Evolutionary conservation across 2,329 filamentous ascomycete genomes (phyloP).

Genomic region (Hypocrella siamensis): DNA sequence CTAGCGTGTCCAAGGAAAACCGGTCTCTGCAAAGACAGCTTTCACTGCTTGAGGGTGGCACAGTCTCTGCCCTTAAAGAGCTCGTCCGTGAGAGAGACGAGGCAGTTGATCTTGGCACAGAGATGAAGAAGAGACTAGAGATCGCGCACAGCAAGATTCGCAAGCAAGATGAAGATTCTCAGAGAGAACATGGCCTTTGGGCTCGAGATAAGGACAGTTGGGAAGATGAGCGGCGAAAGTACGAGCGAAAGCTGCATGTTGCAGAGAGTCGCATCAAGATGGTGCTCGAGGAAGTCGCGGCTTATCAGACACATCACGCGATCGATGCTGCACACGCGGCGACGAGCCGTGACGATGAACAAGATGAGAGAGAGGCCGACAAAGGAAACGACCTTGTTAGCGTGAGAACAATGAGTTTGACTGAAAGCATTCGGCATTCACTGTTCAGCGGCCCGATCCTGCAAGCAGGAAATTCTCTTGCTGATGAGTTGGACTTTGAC

Average conservation of each 20-base stretch:
- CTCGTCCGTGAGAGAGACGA: conserved; percentile 76
- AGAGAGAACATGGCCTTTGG: conserved; percentile 66
- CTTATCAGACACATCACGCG: conserved; percentile 42
- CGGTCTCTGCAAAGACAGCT: conserved; percentile 74
- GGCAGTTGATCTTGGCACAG: conserved; percentile 54
- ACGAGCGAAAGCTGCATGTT: conserved; percentile 79
- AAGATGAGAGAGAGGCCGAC: conserved; percentile 43
- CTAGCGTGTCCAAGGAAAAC: conserved; percentile 55
- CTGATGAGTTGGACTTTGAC: conserved; percentile 81
- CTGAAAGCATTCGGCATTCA: conserved; percentile 61
- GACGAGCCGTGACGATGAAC: conserved; percentile 26
- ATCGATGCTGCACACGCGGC: conserved; percentile 20
- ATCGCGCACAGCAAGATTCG: conserved; percentile 60
- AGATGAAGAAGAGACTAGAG: conserved; percentile 66
- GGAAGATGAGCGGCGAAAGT: conserved; percentile 67
- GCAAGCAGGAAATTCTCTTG: conserved; percentile 57
- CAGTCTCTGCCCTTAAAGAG: conserved; percentile 70
- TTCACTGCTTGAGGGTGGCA: conserved; percentile 73
- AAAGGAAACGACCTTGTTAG: conserved; percentile 59
- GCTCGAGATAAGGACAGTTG: conserved; percentile 70
- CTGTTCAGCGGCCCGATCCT: conserved; percentile 43
- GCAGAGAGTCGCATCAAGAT: conserved; percentile 73
- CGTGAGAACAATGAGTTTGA: conserved; percentile 54
- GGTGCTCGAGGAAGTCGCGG: conserved; percentile 74
- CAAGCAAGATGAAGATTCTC: conserved; percentile 67